These are phyloP conservation scores for Trametes cubensis DNA, from an alignment of 768 basidiomycete species.

Conservation along the genomic window DNA sequence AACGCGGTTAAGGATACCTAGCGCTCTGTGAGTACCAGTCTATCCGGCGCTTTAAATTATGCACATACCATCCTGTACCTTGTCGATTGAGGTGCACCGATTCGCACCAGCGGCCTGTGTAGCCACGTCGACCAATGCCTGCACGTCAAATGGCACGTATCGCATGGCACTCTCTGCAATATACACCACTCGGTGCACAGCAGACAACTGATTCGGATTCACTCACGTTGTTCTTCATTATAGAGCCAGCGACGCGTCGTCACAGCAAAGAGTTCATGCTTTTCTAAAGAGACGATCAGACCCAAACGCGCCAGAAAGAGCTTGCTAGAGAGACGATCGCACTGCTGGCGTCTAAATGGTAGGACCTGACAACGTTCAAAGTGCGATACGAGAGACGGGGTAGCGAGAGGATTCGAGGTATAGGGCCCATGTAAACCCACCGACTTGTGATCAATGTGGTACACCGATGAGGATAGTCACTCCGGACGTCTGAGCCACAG, in stretches of 20 bases:
- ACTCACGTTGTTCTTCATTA: slow-evolving; percentile 21
- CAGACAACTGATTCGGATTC: background rate
- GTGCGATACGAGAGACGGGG: too few species aligned
- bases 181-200: background rate
- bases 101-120: slow-evolving; percentile 13
- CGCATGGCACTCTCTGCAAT: slow-evolving; percentile 14
- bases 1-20: slow-evolving; percentile 44
- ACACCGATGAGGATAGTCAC: too few species aligned
- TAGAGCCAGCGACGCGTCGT: slow-evolving; percentile 18
- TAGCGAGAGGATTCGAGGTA: too few species aligned
- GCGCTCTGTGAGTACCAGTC: background rate
- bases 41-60: background rate
- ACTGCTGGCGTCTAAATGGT: background rate
- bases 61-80: slow-evolving; percentile 6
- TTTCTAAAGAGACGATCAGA: background rate
- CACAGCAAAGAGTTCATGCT: slow-evolving; percentile 10
- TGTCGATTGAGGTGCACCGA: slow-evolving; percentile 8
- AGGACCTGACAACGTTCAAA: background rate
- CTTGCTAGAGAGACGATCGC: background rate
- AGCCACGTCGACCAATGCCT: slow-evolving; percentile 17
- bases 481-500: too few species aligned
- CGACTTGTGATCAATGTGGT: too few species aligned
- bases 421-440: too few species aligned
- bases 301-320: background rate
- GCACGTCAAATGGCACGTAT: slow-evolving; percentile 19